Base-by-base conservation (phyloP, 768 basidiomycete genomes). In the Hebeloma cylindrosporum region DNA sequence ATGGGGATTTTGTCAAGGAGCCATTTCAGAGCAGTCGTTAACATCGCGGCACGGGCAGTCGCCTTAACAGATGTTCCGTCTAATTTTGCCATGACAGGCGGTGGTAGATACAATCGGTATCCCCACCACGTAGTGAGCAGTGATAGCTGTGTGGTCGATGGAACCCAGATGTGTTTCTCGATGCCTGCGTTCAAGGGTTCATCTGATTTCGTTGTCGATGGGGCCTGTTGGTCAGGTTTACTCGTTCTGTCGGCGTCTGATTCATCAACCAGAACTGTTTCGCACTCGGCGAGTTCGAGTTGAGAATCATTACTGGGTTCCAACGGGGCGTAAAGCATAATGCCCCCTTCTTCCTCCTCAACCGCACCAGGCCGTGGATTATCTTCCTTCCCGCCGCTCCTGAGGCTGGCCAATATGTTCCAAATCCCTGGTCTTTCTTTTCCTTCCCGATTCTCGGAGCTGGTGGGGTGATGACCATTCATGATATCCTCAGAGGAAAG, bases 61-160 rank as follows among this genome's bases (percentile, higher is more conserved):
- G 85, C 81, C 45, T 82, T 80, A 14, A 88, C 61, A 35, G 80
- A 78, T 23, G 70, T 76, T 55, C 79, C 76, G 55, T 82, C 74
- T 21, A 92, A 74, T 26, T 78, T 62, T 3, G 71, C 72, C 60
- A 92, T 75, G 5, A 90, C 79, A 0, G 87, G 83, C 22, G 87
- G 86, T 0, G 89, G 89, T 21, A 92, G 75, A 59, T 73, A 88
- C 66, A 90, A 65, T 29, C 87, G 71, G 56, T 85, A 91, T 3
- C 88, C 88, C 83, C 86, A 79, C 89, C 89, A 92, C 44, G 79
- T 77, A 2, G 82, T 80, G 53, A 89, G 74, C 5, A 91, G 62
- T 7, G 88, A 89, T 21, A 92, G 65, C 47, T 88, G 78, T 7
- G 82, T 84, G 8, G 75, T 73, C 2, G 86, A 89, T 2, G 89